Base-by-base conservation (phyloP, 371 early-diverging fungal species). In the Mortierella sp. region DNA sequence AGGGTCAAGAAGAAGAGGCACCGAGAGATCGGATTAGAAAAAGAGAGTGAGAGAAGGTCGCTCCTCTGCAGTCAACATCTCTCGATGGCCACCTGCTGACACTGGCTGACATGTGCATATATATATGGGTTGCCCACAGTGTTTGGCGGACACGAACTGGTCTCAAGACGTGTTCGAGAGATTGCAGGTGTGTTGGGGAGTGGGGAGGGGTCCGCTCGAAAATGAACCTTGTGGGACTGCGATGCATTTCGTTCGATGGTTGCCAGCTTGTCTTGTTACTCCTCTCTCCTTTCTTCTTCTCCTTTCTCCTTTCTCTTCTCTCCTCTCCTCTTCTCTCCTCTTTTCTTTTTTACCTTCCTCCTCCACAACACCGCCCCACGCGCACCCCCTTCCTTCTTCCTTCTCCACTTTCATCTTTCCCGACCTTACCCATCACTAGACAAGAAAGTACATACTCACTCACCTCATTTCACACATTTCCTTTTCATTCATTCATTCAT, bases 321-420 rank as follows among this genome's bases (percentile, higher is more conserved):
- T 38, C 24, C 31, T 47, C 45, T 65, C 65, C 38, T 24, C 45
- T 38, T 42, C 31, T 47, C 45, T 65, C 65, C 38, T 24, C 14
- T 11, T 70, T 72, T 31, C 26, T 48, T 58, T 60, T 31, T 34
- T 34, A 68, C 68, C 68, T 68, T 68, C 68, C 21, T 38, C 34
- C 42, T 24, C 68, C 68, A 68, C 68, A 68, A 42, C 42, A 10
- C 34, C 44, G 14, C 42, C 42, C 42, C 47, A 9, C 28, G 42
- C 19, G n/a, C 70, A 8, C 24, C 38, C 28, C 50, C 26, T 34
- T 21, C 11, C 42, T 38, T 72, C 13, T 68, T 70, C n/a, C 60
- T n/a, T 45, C 70, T 50, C 44, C 8, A 47, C 24, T 11, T 54
- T 31, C 42, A 44, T 24, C 34, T 38, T 60, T 26, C 70, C 14